Base-by-base conservation (phyloP, 345 rosid species). In the Turritis glabra region DNA sequence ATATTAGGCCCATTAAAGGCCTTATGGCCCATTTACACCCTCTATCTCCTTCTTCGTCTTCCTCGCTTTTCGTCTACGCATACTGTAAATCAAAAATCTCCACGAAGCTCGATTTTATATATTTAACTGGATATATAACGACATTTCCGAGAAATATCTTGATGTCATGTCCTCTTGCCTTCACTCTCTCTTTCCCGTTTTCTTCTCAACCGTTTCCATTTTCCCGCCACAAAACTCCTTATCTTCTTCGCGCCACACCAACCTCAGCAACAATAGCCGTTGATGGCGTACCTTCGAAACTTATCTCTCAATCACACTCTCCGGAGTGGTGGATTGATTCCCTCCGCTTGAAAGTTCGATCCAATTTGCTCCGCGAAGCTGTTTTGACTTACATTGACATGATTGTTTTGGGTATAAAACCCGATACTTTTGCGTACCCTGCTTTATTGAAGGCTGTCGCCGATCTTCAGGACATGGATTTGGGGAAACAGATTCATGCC, bases 401-500 rank as follows among this genome's bases (percentile, higher is more conserved):
- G 94, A 63, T 81, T 63, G 60, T 54, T 40, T 73, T 83, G 1
- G 89, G 83, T 30, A 37, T 85, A 77, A 69, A 74, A 9, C 93
- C 97, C 0, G 93, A 94, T 55, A 81, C 82, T 58, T 90, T 84
- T 7, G 89, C 84, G 29, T 90, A 90, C 86, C 98, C 98, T 7
- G 92, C 89, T 5, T 80, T 85, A 70, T 64, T 91, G 30, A 91
- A 88, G 75, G 93, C 95, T 7, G 92, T 80, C 2, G 77, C 88
- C 0, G 85, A 81, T 46, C 86, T 87, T 21, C 85, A 64, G 32
- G 84, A 90, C 72, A 70, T 86, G 74, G 64, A 64, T 43, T 68
- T 91, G 30, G 97, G 92, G 57, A 81, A 74, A 50, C 96, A 94
- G 85, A 67, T 94, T 63, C 98, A 94, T 41, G 89, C 90, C 57